phyloP scores from a whole-genome alignment of 352 stramenopile genomes.

The Pythium sukuiense region DNA sequence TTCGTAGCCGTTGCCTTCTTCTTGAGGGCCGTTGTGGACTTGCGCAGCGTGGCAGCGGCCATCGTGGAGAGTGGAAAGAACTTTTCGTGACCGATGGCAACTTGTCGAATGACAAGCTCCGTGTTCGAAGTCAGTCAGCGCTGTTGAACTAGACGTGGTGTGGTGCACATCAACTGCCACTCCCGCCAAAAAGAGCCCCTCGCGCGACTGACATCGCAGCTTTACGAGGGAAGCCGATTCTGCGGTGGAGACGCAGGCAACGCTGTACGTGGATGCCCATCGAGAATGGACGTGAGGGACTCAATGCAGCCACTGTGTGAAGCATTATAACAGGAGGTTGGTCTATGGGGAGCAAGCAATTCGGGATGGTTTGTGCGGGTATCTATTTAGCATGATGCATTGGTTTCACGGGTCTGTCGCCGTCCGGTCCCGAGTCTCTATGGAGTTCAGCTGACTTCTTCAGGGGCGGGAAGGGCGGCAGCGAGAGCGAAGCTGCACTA shows the following conservation, averaged over 20 bases:
- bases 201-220: neutral
- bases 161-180: neutral
- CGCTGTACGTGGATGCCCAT: neutral
- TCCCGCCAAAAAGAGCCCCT: neutral
- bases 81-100: neutral
- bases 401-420: neutral
- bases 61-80: conserved; percentile 6
- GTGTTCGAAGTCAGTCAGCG: neutral
- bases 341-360: no score
- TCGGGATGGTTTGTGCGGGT: neutral
- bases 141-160: neutral
- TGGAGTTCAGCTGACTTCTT: neutral
- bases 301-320: no score
- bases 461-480: no score
- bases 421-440: neutral
- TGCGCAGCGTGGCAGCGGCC: conserved; percentile 12
- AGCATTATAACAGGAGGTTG: no score
- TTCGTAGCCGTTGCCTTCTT: conserved; percentile 15
- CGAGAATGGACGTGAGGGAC: neutral
- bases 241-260: neutral
- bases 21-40: conserved; percentile 10
- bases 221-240: neutral
- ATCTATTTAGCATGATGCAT: conserved; percentile 4
- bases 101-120: conserved; percentile 16
- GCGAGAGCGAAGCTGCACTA: neutral